Evolutionary conservation across 352 stramenopile genomes (phyloP).

Genomic region (Pythium biforme): DNA sequence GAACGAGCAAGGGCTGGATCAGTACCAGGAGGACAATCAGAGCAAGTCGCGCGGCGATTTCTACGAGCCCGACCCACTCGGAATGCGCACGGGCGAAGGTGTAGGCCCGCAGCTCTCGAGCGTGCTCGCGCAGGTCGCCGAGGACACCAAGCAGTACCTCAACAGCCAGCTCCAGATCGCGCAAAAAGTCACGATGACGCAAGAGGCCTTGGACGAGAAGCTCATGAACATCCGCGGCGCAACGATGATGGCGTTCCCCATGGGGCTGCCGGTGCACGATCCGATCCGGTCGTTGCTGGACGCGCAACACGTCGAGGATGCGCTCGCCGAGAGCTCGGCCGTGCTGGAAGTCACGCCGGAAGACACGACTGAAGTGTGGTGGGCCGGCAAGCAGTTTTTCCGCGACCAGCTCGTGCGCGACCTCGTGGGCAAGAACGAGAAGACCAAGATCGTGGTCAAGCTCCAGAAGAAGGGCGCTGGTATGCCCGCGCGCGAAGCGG

Average conservation of each 20-base stretch:
- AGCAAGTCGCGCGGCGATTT: constrained; percentile 66
- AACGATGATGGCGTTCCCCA: constrained; percentile 94
- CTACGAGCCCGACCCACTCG: constrained; percentile 87
- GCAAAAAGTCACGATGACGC: constrained; percentile 56
- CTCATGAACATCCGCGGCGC: constrained; percentile 90
- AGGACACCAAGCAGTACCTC: constrained; percentile 74
- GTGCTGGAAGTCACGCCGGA: constrained; percentile 80
- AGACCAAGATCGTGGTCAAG: constrained; percentile 91
- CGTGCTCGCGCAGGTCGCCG: constrained; percentile 72
- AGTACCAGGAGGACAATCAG: constrained; percentile 62
- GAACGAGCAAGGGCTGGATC: constrained; percentile 85
- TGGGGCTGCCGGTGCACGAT: constrained; percentile 92
- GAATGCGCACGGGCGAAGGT: constrained; percentile 85
- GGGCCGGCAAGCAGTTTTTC: constrained; percentile 94
- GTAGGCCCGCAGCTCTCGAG: constrained; percentile 78
- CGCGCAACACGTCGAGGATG: constrained; percentile 48
- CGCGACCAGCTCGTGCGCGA: constrained; percentile 88
- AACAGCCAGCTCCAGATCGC: constrained; percentile 67
- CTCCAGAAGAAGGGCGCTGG: constrained; percentile 89
- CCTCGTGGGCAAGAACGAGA: constrained; percentile 95
- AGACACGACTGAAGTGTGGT: constrained; percentile 92
- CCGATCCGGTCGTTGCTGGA: constrained; percentile 87
- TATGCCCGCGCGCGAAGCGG: constrained; percentile 77
- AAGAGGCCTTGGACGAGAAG: constrained; percentile 86
- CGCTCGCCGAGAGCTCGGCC: constrained; percentile 60